A percentile compares a stretch with the other conserved stretches of the same genome.
Conservation (phyloP, 768 basidiomycete species). For the Exidia glandulosa region DNA sequence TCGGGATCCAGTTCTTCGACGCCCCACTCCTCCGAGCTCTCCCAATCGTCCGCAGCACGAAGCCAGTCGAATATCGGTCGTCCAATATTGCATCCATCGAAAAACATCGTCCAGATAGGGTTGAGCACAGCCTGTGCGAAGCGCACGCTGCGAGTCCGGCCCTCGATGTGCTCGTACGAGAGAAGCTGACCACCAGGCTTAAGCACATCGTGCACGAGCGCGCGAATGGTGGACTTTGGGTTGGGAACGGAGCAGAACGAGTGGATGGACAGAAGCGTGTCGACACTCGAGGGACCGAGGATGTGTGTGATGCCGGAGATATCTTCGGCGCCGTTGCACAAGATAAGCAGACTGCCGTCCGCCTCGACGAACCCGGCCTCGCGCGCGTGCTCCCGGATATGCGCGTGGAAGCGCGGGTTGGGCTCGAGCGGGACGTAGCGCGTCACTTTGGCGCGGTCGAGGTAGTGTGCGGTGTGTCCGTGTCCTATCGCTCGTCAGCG, state of each 20-base stretch:
- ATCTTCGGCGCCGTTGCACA: slow-evolving; percentile 7
- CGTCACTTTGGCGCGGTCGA: slow-evolving; percentile 7
- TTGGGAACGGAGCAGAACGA: slow-evolving; percentile 55
- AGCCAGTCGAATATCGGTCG: slow-evolving; percentile 7
- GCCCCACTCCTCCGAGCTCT: background rate
- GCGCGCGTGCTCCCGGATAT: background rate
- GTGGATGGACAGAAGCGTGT: slow-evolving; percentile 56
- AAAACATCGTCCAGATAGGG: slow-evolving; percentile 44
- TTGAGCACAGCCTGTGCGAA: slow-evolving; percentile 71
- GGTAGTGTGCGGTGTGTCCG: slow-evolving; percentile 9
- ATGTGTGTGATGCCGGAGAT: background rate
- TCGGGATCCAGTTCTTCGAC: slow-evolving; percentile 2
- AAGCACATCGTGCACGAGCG: slow-evolving; percentile 41
- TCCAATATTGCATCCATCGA: slow-evolving; percentile 8
- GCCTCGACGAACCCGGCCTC: background rate
- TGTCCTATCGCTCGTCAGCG: slow-evolving; percentile 1
- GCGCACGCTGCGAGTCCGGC: slow-evolving; percentile 38
- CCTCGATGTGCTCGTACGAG: slow-evolving; percentile 62
- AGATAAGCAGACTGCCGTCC: slow-evolving; percentile 9
- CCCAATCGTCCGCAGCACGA: background rate
- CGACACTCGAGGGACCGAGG: slow-evolving; percentile 20
- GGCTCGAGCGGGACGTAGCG: slow-evolving; percentile 14
- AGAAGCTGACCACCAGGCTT: slow-evolving; percentile 55
- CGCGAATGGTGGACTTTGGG: slow-evolving; percentile 35
- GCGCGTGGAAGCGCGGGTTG: slow-evolving; percentile 8